Base-by-base conservation (phyloP, 2,329 filamentous ascomycete species). In the Monosporascus cannonballus region DNA sequence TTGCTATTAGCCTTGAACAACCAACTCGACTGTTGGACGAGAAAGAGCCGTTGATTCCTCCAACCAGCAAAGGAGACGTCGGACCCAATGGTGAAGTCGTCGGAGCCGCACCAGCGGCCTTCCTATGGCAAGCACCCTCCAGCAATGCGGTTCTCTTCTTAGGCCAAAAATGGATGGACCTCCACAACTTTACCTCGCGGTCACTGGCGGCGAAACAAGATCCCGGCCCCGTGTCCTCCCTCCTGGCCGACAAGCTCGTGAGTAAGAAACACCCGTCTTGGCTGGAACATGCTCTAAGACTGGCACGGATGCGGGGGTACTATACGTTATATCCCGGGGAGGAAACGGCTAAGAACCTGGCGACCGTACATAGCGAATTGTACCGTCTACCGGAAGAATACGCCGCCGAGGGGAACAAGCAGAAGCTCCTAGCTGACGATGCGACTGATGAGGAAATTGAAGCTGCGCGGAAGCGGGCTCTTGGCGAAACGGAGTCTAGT, bases 71-170 rank as follows among this genome's bases (percentile, higher is more conserved):
- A 56, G 25, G 56, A 64, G 18, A 52, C 49, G 27, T 58, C 44
- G 47, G 60, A 46, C 53, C 60, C 51, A 57, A 66, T 8, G 63
- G 66, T 25, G 66, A 68, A 46, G 30, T 57, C 4, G 56, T 59
- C 20, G 57, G 62, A 9, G 61, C 69, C 27, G 62, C 68, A 5
- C 48, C 71, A 5, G 78, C 80, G 0, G 77, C 87, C 0, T 95
- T 96, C 63, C 74, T 96, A 8, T 96, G 91, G 86, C 88, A 96
- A 69, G 83, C 85, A 2, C 92, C 93, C 5, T 88, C 85, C 58
- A 89, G 86, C 64, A 87, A 94, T 57, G 92, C 93, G 1, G 82
- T 85, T 11, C 76, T 99, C 9, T 86, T 93, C 66, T 84, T 94
- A 52, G 91, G 92, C 44, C 83, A 90, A 47, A 91, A 87, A 64